Base-by-base conservation (phyloP, 345 rosid species). In the Raphanus raphanistrum region DNA sequence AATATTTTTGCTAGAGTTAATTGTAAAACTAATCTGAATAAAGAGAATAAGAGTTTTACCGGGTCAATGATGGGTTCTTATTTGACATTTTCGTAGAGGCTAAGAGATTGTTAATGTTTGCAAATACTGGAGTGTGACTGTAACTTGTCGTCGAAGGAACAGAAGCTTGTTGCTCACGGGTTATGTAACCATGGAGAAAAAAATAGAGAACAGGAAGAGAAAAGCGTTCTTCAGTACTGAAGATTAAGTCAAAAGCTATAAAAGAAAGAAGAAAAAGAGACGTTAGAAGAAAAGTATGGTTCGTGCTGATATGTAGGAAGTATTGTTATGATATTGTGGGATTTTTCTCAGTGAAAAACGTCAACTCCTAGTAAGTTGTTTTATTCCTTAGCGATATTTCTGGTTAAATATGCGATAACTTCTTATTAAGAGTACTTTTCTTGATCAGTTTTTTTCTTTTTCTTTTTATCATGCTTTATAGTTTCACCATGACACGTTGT, bases 291-390 rank as follows among this genome's bases (percentile, higher is more conserved):
- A 61, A 68, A 50, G 26, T 73, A 28, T 67, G 58, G 59, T 12
- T 50, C 28, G 36, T 68, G 69, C 82, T 61, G 33, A 35, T 64
- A 73, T 68, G 32, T 79, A 79, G 78, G 70, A 52, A 27, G 4
- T 10, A 41, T 10, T 66, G 82, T 79, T 79, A 73, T 28, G 82
- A 73, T 79, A 26, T 68, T 48, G 65, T 68, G 70, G 64, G 70
- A 61, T 68, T 58, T 48, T 35, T 63, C 12, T 36, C 57, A 27
- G 9, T 50, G 73, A 25, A 79, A 72, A 15, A 72, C 50, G 77
- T 50, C 50, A 59, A 28, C 13, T 31, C 12, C 62, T 76, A 5
- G 29, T 67, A 55, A 17, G 10, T 3, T 50, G n/a, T 41, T 71
- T 8, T 4, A 28, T 60, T 59, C 27, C 38, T 58, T 31, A 5